These are phyloP conservation scores for Cucurbita ficifolia DNA, from an alignment of 306 rosid species.

Conservation along the genomic window DNA sequence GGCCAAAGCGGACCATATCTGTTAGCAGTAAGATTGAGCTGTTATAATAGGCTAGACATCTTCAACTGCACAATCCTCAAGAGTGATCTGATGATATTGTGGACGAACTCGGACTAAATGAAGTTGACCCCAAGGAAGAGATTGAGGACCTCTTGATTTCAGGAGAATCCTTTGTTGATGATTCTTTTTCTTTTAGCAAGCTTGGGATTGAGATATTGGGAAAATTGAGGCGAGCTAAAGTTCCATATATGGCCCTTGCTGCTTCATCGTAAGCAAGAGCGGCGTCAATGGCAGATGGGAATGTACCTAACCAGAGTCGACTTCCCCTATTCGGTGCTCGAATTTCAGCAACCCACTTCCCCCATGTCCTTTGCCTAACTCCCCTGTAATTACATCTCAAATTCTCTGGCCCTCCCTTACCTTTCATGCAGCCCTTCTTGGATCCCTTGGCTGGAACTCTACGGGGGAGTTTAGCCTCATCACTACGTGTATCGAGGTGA, in stretches of 20 bases:
- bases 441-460: slow-evolving; percentile 83
- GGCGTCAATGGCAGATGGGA: slow-evolving; percentile 58
- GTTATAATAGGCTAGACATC: slow-evolving; percentile 8
- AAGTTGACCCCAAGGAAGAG: slow-evolving; percentile 13
- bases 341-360: slow-evolving; percentile 88
- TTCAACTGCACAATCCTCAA: slow-evolving; percentile 13
- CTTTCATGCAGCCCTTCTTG: slow-evolving; percentile 85
- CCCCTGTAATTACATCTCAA: slow-evolving; percentile 78
- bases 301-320: slow-evolving; percentile 81
- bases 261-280: slow-evolving; percentile 85
- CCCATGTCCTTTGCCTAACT: slow-evolving; percentile 91
- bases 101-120: slow-evolving; percentile 11
- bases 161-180: not conserved
- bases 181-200: slow-evolving; percentile 20
- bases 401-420: slow-evolving; percentile 91
- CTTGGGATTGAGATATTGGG: slow-evolving; percentile 42
- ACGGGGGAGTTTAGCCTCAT: slow-evolving; percentile 29
- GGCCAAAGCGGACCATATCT: too few species aligned
- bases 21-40: too few species aligned
- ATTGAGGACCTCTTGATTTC: slow-evolving; percentile 5
- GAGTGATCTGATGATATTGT: slow-evolving; percentile 24
- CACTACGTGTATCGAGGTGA: slow-evolving; percentile 31
- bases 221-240: slow-evolving; percentile 66
- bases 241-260: slow-evolving; percentile 69
- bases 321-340: slow-evolving; percentile 64